Percentiles rank a stretch among this genome's conserved stretches.
phyloP scores from a whole-genome alignment of 208 protist genomes.

The Leishmania turanica region DNA sequence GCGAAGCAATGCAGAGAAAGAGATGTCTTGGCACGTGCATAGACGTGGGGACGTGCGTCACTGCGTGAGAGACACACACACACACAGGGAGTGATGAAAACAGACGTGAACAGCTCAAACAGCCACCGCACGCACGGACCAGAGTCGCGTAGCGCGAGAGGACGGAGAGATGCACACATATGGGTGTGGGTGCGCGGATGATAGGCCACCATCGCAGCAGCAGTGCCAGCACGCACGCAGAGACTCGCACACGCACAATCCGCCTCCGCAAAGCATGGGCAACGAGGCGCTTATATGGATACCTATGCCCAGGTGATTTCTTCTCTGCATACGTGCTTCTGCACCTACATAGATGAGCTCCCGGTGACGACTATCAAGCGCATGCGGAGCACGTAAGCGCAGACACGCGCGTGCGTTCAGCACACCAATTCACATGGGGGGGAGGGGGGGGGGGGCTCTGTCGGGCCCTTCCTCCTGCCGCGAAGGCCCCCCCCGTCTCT shows the following conservation, averaged over 20 bases:
- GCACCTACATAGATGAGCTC: not conserved
- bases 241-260: not conserved
- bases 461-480: too few relatives aligned
- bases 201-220: not conserved
- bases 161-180: not conserved
- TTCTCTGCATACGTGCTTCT: not conserved
- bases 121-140: not conserved
- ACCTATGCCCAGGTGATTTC: not conserved
- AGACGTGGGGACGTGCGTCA: too few relatives aligned
- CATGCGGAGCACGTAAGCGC: not conserved
- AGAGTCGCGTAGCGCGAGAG: not conserved
- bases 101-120: not conserved
- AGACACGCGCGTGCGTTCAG: not conserved
- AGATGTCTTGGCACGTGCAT: not conserved
- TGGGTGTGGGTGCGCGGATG: not conserved
- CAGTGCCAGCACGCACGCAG: not conserved
- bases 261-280: not conserved
- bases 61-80: not conserved
- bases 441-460: too few relatives aligned
- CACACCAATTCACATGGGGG: not conserved
- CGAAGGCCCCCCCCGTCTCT: too few relatives aligned
- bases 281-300: not conserved
- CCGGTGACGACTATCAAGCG: not conserved
- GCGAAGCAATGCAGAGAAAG: not conserved
- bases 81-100: not conserved